phyloP scores from a whole-genome alignment of 2,329 filamentous ascomycete species.

The Fusarium xyrophilum region DNA sequence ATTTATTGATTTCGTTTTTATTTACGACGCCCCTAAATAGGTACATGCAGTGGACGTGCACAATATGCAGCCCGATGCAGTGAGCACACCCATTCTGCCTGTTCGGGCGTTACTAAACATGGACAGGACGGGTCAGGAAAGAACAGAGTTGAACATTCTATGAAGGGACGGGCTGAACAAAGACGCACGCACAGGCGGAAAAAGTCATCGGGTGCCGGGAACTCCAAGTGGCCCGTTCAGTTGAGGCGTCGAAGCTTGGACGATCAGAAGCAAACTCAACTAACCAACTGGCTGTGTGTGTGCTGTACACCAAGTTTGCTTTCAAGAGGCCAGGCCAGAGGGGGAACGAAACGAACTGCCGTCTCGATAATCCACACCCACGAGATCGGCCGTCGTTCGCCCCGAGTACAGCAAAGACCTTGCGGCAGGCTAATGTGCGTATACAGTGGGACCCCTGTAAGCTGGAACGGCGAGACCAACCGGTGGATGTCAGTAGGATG shows the following conservation, averaged over 20 bases:
- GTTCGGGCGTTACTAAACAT: slow-evolving; percentile 12
- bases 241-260: slow-evolving; percentile 13
- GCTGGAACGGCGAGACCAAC: slow-evolving; percentile 18
- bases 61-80: slow-evolving; percentile 7
- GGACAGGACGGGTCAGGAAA: background rate
- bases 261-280: slow-evolving; percentile 1
- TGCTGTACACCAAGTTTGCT: slow-evolving; percentile 6
- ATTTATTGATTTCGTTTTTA: slow-evolving; percentile 17
- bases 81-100: background rate
- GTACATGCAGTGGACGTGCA: background rate
- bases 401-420: background rate
- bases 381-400: background rate
- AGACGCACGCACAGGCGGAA: background rate
- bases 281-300: background rate
- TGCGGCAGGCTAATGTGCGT: background rate
- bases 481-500: background rate
- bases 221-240: slow-evolving; percentile 12
- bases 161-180: slow-evolving; percentile 10
- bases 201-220: background rate
- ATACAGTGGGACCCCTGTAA: slow-evolving; percentile 6
- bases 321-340: background rate
- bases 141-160: background rate
- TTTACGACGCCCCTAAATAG: background rate
- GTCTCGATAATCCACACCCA: background rate
- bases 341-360: too few species aligned